Base-by-base conservation (phyloP, 164 flowering plant genomes). In the Platanus orientalis region DNA sequence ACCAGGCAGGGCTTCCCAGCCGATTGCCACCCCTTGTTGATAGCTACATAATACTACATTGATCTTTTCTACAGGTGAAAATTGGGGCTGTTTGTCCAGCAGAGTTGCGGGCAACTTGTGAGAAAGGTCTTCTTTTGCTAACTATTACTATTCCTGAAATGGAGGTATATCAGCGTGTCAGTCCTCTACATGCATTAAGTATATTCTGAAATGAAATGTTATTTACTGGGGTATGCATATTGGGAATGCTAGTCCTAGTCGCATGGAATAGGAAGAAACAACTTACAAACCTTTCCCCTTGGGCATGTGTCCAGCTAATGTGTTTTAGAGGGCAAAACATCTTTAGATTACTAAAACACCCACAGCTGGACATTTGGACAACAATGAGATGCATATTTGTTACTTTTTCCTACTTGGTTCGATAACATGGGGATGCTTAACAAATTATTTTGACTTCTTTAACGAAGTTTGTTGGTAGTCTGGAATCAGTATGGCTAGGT, bases 61-160 rank as follows among this genome's bases (percentile, higher is more conserved):
- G 1, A 4, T 60, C 20, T 40, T 48, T 32, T 69, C 74, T 42
- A 62, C 81, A 94, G 99, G 83, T 81, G 63, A 89, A 78, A 69
- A 68, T 74, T 47, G 88, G 87, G 45, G 61, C 70, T 29, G 69
- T 80, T 75, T 64, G 69, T 75, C 83, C 81, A 20, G 60, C 69
- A 45, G 85, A 91, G 71, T 69, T 94, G 36, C 78, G 96, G 71
- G 77, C 76, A 54, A 73, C 87, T 7, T 86, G 92, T 79, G 94
- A 85, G 54, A 85, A 94, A 67, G 95, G 96, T 67, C 92, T 94
- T 73, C 96, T 91, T 76, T 73, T 94, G 66, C 66, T 94, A 30
- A 89, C 97, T 39, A 76, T 94, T 60, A 94, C 97, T 21, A 80
- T 94, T 68, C 99, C 99, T 71, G 99, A 94, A 73, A 94, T 92